Percentiles rank a stretch among this genome's conserved stretches.
Evolutionary conservation across 306 rosid genomes (phyloP).

Genomic region (Alnus glutinosa): DNA sequence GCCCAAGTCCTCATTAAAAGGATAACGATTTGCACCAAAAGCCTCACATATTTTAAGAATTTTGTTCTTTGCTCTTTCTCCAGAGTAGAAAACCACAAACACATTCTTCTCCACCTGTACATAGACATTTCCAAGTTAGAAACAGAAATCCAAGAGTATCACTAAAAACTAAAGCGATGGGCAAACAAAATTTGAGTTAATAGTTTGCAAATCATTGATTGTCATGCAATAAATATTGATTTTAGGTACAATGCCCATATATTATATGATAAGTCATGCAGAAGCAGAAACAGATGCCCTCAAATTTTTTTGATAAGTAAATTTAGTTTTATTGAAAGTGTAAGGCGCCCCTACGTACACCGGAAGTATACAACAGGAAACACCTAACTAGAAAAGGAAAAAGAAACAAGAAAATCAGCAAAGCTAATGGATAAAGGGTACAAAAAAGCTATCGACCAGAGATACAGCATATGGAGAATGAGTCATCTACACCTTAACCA

Average conservation of each 20-base stretch:
- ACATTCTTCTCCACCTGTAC: slow-evolving; percentile 92
- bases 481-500: neutral
- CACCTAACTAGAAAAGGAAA: too few relatives aligned
- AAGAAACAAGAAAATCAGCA: too few relatives aligned
- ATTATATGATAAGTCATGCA: neutral
- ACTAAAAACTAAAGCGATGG: slow-evolving; percentile 12
- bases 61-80: slow-evolving; percentile 84
- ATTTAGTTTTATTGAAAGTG: too few relatives aligned
- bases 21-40: slow-evolving; percentile 95
- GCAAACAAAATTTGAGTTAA: slow-evolving; percentile 10
- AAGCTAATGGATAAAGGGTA: too few relatives aligned
- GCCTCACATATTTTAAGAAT: slow-evolving; percentile 97
- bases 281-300: neutral
- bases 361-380: too few relatives aligned
- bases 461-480: too few relatives aligned
- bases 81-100: slow-evolving; percentile 84
- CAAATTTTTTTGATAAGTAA: neutral
- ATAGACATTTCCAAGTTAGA: slow-evolving; percentile 27
- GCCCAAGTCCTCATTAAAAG: slow-evolving; percentile 68
- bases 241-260: neutral
- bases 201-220: slow-evolving; percentile 6
- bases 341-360: too few relatives aligned
- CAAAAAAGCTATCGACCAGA: too few relatives aligned
- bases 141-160: neutral
- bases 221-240: slow-evolving; percentile 1